Base-by-base conservation (phyloP, 2,329 filamentous ascomycete species). In the Microdochium trichocladiopsis region DNA sequence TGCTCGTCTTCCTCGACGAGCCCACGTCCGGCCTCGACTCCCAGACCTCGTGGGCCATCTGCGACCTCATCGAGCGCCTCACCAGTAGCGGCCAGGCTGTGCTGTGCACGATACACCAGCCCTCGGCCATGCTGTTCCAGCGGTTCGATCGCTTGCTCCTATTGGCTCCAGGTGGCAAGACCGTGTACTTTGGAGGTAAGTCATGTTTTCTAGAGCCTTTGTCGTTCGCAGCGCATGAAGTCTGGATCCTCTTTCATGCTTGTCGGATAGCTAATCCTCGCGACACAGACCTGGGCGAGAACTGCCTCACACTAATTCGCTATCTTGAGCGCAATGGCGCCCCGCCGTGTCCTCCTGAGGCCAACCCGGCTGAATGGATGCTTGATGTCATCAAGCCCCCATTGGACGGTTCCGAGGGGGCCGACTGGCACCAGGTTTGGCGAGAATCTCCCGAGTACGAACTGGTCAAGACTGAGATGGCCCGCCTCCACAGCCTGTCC, bases 1-100 rank as follows among this genome's bases (percentile, higher is more conserved):
- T 90, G 4, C 75, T 89, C 52, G 75, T 90, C 36, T 89, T 89
- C 74, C 74, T 90, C 18, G 86, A 90, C 60, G 87, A 90, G 63
- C 87, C 87, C 3, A 90, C 86, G 2, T 88, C 84, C 23, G 86
- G 86, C 66, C 76, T 90, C 18, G 86, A 90, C 64, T 83, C 78
- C 61, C 84, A 89, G 62, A 88, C 85, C 1, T 86, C 86, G 1
- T 88, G 84, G 82, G 82, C 84, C 54, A 89, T 89, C 61, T 77
- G 82, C 43, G 78, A 81, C 62, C 73, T 90, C 10, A 74, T 90
- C 50, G 79, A 86, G 57, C 89, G 87, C 57, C 69, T 83, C 2
- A 73, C 78, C 1, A 62, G 69, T 41, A 63, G 62, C 1, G 70
- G 71, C 2, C 71, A 74, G 54, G 69, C 71, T 12, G 62, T 74